Evolutionary conservation across 2,329 filamentous ascomycete species (phyloP), one percentile per base, ranked within the genome.

Genomic region (Venturiaceae sp.): DNA sequence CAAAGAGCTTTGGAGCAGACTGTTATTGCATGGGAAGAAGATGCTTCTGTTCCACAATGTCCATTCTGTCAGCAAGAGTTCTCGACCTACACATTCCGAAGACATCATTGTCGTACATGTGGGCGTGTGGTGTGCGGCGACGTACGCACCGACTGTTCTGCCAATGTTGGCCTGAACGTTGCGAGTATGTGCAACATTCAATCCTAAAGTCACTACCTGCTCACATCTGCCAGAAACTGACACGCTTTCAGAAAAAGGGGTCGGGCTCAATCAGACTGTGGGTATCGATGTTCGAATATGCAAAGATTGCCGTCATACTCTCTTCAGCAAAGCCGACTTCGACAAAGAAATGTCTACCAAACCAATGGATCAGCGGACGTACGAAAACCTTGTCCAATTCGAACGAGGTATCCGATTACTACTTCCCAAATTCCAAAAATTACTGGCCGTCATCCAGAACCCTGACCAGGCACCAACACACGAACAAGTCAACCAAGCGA

Each of bases 41-140:
- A 99, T 71, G 80, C 86, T 0, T 83, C 79, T 33, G 91, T 99
- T 5, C 62, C 79, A 1, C 85, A 85, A 63, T 99, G 94, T 68
- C 94, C 94, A 0, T 96, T 96, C 67, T 99, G 94, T 66, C 89
- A 95, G 68, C 94, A 99, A 66, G 90, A 96, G 59, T 99, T 99
- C 71, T 87, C 90, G 0, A 87, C 86, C 14, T 97, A 96, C 81
- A 88, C 90, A 1, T 95, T 97, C 67, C 83, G 94, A 66, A 80
- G 94, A 64, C 94, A 97, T 71, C 94, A 99, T 72, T 99, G 94
- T 72, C 83, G 94, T 58, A 86, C 95, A 72, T 99, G 94, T 66
- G 94, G 94, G 3, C 83, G 87, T 46, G 91, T 99, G 0, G 90
- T 99, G 0, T 99, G 94, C 68, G 90, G 90, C 13, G 94, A 99